These are phyloP conservation scores for Helenozyma rhizophorensis DNA, from an alignment of 805 yeast species.

Conservation along the genomic window DNA sequence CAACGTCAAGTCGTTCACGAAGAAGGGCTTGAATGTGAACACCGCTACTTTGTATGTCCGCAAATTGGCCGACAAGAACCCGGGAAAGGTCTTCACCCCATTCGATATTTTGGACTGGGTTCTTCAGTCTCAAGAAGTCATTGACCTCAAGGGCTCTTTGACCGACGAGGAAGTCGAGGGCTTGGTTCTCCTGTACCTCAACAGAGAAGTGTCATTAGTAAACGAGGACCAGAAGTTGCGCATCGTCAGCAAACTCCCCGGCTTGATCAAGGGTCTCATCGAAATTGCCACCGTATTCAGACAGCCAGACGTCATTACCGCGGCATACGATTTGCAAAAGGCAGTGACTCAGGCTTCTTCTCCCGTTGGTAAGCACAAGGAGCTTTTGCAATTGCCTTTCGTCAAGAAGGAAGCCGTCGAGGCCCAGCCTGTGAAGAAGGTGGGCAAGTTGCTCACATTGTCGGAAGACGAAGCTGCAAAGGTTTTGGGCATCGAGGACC, in stretches of 20 bases:
- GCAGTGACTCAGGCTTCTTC: constrained; percentile 73
- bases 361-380: constrained; percentile 49
- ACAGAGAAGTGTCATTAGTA: constrained; percentile 38
- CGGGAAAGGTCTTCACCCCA: constrained; percentile 59
- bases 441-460: constrained; percentile 66
- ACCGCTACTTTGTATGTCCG: constrained; percentile 81
- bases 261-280: constrained; percentile 63
- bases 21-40: constrained; percentile 72
- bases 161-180: constrained; percentile 45
- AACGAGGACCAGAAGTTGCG: constrained; percentile 42
- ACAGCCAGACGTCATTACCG: constrained; percentile 57
- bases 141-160: constrained; percentile 35
- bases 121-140: constrained; percentile 63
- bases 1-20: constrained; percentile 72
- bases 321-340: constrained; percentile 64
- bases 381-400: constrained; percentile 77
- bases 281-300: constrained; percentile 83
- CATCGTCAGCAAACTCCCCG: constrained; percentile 60
- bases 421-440: constrained; percentile 46
- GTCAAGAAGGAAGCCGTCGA: constrained; percentile 48
- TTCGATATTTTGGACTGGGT: constrained; percentile 56
- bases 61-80: constrained; percentile 67
- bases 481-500: constrained; percentile 51
- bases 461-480: constrained; percentile 52
- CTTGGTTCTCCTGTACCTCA: constrained; percentile 54